A percentile compares a stretch with the other conserved stretches of the same genome.
phyloP scores from a whole-genome alignment of 768 basidiomycete species.

The Boletus fagicola region DNA sequence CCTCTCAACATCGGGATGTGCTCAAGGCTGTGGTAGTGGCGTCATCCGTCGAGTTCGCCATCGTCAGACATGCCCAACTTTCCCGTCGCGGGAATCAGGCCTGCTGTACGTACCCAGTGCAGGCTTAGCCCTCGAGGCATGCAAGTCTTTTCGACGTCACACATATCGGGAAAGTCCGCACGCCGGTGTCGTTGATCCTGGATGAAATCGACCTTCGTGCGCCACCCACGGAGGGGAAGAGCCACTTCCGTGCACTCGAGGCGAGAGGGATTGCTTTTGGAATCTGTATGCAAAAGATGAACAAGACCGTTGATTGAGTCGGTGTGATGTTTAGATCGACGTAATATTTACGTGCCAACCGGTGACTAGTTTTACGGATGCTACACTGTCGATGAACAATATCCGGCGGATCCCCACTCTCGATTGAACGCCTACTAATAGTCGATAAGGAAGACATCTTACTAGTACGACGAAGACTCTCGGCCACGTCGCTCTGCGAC shows the following conservation, averaged over 20 bases:
- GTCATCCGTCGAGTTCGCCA: slow-evolving; percentile 45
- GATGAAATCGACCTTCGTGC: slow-evolving; percentile 54
- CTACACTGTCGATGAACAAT: too few species aligned
- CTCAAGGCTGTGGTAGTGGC: slow-evolving; percentile 62
- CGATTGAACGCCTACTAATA: not conserved
- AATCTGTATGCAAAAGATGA: too few species aligned
- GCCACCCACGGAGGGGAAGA: slow-evolving; percentile 52
- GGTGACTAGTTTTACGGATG: not conserved
- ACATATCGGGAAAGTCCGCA: slow-evolving; percentile 45
- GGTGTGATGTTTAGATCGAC: too few species aligned
- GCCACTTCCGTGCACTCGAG: slow-evolving; percentile 35
- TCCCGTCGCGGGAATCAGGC: slow-evolving; percentile 39
- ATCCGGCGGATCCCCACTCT: not conserved
- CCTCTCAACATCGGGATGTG: slow-evolving; percentile 25
- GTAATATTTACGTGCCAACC: too few species aligned
- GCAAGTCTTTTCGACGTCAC: slow-evolving; percentile 39
- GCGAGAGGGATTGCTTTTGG: too few species aligned
- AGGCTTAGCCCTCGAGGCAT: slow-evolving; percentile 36
- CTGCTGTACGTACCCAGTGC: slow-evolving; percentile 31
- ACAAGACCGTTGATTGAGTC: too few species aligned
- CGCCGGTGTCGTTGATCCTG: slow-evolving; percentile 55
- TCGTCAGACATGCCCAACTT: slow-evolving; percentile 66
- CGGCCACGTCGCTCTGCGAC: too few species aligned
- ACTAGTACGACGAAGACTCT: too few species aligned
- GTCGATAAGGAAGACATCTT: too few species aligned